A percentile compares a stretch with the other conserved stretches of the same genome.
Evolutionary conservation across 139 green algal species (phyloP).

Genomic region (Chlamydomonas sp.): DNA sequence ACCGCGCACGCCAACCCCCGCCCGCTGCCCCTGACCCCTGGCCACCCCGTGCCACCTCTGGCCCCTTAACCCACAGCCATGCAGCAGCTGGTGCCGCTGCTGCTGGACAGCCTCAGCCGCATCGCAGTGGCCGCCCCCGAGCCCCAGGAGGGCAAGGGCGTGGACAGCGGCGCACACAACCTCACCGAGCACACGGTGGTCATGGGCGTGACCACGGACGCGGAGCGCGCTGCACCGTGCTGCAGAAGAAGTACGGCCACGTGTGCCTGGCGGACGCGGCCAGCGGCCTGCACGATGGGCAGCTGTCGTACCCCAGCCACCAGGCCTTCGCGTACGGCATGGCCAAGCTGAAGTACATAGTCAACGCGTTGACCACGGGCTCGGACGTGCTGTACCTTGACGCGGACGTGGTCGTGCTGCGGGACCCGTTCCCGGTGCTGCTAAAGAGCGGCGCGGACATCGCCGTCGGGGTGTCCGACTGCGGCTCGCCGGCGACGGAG

Average conservation of each 20-base stretch:
- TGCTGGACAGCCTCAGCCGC: constrained; percentile 20
- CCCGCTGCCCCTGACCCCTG: no score
- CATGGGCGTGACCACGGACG: not conserved
- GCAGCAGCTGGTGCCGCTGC: constrained; percentile 5
- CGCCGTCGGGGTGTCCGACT: no score
- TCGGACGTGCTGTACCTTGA: constrained; percentile 17
- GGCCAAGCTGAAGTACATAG: constrained; percentile 19
- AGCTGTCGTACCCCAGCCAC: not conserved
- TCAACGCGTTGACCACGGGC: constrained; percentile 26
- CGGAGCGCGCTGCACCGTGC: not conserved
- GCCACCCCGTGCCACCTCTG: not conserved
- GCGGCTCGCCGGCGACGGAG: no score
- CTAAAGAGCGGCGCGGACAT: not conserved
- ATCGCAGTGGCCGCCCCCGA: not conserved
- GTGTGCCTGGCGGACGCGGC: not conserved
- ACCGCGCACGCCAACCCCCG: no score
- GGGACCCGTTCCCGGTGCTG: constrained; percentile 8
- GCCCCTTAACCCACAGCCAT: not conserved
- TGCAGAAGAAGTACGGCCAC: not conserved
- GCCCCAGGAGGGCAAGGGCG: no score
- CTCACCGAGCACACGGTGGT: not conserved
- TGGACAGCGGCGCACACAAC: not conserved
- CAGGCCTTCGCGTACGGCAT: constrained; percentile 5
- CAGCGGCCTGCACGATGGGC: constrained; percentile 10
- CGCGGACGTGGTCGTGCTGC: constrained; percentile 27